Evolutionary conservation across 164 flowering plant genomes (phyloP), one percentile per base, ranked within the genome.

Genomic region (Annona squamosa): DNA sequence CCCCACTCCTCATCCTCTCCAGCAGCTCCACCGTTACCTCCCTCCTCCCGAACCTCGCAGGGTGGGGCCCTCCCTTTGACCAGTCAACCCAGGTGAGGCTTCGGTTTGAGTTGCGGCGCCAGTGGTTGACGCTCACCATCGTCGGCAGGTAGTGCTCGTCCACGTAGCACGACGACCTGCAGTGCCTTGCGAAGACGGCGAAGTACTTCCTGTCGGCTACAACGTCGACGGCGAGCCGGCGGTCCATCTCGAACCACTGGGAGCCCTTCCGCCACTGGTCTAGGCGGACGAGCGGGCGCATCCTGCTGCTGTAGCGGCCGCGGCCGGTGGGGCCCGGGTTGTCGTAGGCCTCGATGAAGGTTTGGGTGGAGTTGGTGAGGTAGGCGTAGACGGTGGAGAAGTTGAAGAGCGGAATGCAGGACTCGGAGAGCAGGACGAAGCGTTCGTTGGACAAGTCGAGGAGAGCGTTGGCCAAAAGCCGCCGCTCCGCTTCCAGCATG

Each of bases 61-160:
- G 94, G 76, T 92, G 92, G 12, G 97, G 81, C 42, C 91, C 90
- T 2, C 91, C 89, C 46, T 68, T 81, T 3, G 91, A 80, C 94
- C 93, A 92, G 75, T 89, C 94, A 70, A 86, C 91, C 84, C 84
- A 89, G 57, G 93, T 90, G 79, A 91, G 75, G 4, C 77, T 86
- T 72, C 92, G 73, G 63, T 87, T 86, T 1, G 91, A 76, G 52
- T 84, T 90, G 69, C 63, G 76, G 61, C 57, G 67, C 71, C 76
- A 48, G 61, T 81, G 82, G 37, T 76, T 86, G 67, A 79, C 72
- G 78, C 66, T 80, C 77, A 87, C 87, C 42, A 85, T 71, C 2
- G 97, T 91, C 7, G 94, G 93, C 70, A 91, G 45, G 78, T 91
- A 91, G 69, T 91, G 97, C 67, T 90, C 93, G 68, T 91, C 97